These are phyloP conservation scores for Gaillardinia entomophila DNA, from an alignment of 805 yeast species.

Conservation along the genomic window DNA sequence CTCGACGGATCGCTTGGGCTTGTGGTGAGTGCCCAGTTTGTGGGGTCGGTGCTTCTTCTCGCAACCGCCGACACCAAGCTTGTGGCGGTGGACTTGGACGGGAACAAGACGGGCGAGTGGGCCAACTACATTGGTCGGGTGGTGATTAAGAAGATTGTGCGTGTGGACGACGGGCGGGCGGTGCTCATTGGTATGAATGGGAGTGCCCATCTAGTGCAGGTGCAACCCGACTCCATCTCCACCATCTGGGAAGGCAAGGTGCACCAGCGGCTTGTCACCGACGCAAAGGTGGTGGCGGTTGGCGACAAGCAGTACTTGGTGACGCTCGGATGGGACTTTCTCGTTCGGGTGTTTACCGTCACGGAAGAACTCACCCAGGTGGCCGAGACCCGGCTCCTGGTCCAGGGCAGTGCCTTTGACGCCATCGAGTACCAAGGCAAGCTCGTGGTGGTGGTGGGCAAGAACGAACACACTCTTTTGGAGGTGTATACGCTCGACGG, in stretches of 20 bases:
- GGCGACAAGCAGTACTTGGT: conserved; percentile 31
- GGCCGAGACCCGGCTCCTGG: conserved; percentile 29
- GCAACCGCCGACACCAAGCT: neutral
- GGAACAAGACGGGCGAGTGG: conserved; percentile 3
- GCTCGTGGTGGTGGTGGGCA: conserved; percentile 48
- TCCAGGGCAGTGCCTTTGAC: conserved; percentile 51
- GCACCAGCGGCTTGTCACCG: conserved; percentile 32
- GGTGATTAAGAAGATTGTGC: conserved; percentile 23
- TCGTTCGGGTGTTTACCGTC: conserved; percentile 31
- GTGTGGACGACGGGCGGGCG: conserved; percentile 13
- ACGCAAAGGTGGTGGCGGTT: conserved; percentile 18
- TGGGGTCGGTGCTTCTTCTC: neutral
- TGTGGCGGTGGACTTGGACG: neutral
- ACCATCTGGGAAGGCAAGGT: conserved; percentile 16
- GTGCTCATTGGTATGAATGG: conserved; percentile 54
- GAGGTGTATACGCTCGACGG: conserved; percentile 29
- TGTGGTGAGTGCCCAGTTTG: neutral
- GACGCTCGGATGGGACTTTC: conserved; percentile 58
- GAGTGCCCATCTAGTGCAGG: conserved; percentile 15
- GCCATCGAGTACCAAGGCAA: conserved; percentile 15
- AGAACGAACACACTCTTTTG: conserved; percentile 54
- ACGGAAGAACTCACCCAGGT: conserved; percentile 6
- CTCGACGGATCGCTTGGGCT: neutral
- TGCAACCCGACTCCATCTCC: neutral
- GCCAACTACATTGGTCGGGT: neutral